phyloP scores from a whole-genome alignment of 768 basidiomycete genomes.

The Leccinum variicolor region DNA sequence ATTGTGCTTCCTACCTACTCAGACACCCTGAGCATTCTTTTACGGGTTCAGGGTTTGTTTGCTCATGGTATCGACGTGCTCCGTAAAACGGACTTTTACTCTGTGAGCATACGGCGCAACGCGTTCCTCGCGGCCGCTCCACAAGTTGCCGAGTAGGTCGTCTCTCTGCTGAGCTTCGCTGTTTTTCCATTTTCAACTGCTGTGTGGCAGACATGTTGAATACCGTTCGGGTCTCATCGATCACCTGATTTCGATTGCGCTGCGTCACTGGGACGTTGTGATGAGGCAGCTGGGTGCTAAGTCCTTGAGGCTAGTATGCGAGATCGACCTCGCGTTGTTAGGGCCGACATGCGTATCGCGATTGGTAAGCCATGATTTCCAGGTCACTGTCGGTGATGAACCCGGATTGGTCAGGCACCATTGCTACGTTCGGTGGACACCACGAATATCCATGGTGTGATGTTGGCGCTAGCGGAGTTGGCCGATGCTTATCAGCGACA shows the following conservation, averaged over 20 bases:
- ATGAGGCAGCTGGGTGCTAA: conserved; percentile 79
- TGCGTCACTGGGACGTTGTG: conserved; percentile 85
- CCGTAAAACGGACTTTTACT: conserved; percentile 91
- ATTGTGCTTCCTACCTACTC: conserved; percentile 1
- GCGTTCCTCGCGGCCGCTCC: conserved; percentile 85
- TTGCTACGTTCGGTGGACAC: conserved; percentile 63
- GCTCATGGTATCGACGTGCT: conserved; percentile 94
- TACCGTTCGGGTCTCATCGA: conserved; percentile 69
- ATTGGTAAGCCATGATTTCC: conserved; percentile 46
- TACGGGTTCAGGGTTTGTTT: conserved; percentile 66
- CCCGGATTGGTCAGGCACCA: conserved; percentile 38
- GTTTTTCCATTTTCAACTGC: conserved; percentile 7
- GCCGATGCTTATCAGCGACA: conserved; percentile 50
- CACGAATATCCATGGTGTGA: conserved; percentile 74
- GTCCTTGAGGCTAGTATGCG: conserved; percentile 67
- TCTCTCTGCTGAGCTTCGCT: conserved; percentile 2
- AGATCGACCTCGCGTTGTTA: conserved; percentile 51
- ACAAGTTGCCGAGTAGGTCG: conserved; percentile 78
- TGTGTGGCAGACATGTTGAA: conserved; percentile 59
- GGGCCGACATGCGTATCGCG: conserved; percentile 47
- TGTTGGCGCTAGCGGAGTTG: conserved; percentile 73
- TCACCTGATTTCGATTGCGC: conserved; percentile 68
- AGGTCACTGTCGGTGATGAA: conserved; percentile 12
- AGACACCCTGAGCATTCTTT: conserved; percentile 15
- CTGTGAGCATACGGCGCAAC: conserved; percentile 80